Conservation (phyloP, 257 asterid genomes). For the Pogostemon cablin region DNA sequence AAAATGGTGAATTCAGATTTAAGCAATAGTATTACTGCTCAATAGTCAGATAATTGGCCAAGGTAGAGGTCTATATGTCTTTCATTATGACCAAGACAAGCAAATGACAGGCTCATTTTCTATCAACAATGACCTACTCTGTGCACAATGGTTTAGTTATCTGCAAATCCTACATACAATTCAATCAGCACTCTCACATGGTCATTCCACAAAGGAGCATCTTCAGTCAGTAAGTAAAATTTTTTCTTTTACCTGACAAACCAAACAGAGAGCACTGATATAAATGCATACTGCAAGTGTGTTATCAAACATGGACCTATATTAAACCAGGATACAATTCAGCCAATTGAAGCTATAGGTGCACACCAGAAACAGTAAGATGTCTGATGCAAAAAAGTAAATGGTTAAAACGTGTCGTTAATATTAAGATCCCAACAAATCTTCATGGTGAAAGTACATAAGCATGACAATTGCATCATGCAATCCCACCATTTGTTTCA, state of each 20-base stretch:
- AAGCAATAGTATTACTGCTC: background rate
- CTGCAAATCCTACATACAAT: background rate
- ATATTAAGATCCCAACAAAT: constrained; percentile 67
- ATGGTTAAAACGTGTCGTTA: constrained; percentile 57
- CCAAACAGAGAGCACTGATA: constrained; percentile 7
- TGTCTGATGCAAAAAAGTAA: constrained; percentile 31
- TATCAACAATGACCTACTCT: constrained; percentile 16
- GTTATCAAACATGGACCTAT: background rate
- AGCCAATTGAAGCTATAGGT: constrained; percentile 7
- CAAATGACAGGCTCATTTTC: background rate
- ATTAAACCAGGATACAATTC: constrained; percentile 10
- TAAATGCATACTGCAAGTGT: background rate
- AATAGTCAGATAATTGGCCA: background rate
- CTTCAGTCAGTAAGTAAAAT: background rate
- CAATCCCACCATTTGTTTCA: constrained; percentile 54
- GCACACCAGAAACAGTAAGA: constrained; percentile 13
- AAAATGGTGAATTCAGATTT: background rate
- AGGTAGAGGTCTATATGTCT: background rate
- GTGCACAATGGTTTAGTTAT: constrained; percentile 5
- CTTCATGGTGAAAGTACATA: constrained; percentile 69
- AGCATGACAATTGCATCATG: constrained; percentile 68
- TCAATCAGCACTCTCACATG: background rate
- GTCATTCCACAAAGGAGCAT: background rate
- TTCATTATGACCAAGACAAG: background rate
- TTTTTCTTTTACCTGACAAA: constrained; percentile 19